Evolutionary conservation across 2,329 filamentous ascomycete species (phyloP), one percentile per base, ranked within the genome.

Genomic region (Sphaceloma murrayae): DNA sequence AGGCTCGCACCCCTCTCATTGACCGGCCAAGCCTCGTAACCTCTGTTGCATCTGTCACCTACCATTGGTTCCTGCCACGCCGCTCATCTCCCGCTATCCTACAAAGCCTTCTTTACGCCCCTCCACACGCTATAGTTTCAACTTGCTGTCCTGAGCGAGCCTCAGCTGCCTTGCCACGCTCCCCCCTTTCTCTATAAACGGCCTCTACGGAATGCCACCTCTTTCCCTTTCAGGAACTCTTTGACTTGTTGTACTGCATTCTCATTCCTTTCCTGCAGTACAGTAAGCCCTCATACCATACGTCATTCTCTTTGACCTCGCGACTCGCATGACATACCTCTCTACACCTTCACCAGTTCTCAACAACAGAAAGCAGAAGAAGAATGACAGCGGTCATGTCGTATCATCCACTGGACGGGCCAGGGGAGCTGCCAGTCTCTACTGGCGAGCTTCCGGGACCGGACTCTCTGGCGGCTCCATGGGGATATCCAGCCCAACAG

Each of bases 331-430:
- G n/a, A n/a, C n/a, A n/a, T n/a, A n/a, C n/a, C n/a, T n/a, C n/a
- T n/a, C n/a, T n/a, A n/a, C n/a, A n/a, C n/a, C n/a, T n/a, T n/a
- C n/a, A n/a, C n/a, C n/a, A n/a, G n/a, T n/a, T n/a, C n/a, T n/a
- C n/a, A n/a, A n/a, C n/a, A n/a, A n/a, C n/a, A n/a, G n/a, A n/a
- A n/a, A n/a, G n/a, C n/a, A n/a, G 14, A 27, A 26, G 26, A 40
- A 40, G 36, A 19, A 40, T 40, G 36, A 40, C 36, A 40, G 36
- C 36, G 19, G 36, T 40, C 36, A 40, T 40, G 36, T 40, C 36
- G 22, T 40, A 40, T 30, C 36, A 19, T 40, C 24, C 36, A 18
- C 30, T 43, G 17, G 30, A 34, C 21, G 40, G 40, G 26, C 40
- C 40, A 22, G 40, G 19, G 7, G 10, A 21, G 21, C 40, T 34